Conservation (phyloP, 768 basidiomycete species). For the Mycena belliarum region DNA sequence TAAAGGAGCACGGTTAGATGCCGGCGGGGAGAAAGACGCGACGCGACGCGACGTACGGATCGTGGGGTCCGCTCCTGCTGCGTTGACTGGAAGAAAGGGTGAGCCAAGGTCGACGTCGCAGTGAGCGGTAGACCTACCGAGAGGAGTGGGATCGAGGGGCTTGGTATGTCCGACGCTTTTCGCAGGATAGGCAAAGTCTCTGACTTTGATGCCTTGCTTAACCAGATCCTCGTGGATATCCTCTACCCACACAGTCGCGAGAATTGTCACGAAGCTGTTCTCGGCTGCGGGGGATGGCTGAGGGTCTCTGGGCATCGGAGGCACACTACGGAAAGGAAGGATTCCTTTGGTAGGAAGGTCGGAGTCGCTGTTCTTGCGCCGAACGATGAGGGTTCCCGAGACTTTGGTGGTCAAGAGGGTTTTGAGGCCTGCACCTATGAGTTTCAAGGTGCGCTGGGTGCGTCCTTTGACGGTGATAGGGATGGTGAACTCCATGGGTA, state of each 20-base stretch:
- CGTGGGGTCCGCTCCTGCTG: background rate
- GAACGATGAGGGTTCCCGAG: conserved; percentile 9
- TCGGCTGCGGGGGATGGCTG: background rate
- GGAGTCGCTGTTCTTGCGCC: background rate
- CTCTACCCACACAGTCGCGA: background rate
- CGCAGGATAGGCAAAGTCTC: conserved; percentile 19
- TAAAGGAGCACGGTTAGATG: background rate
- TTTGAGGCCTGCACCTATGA: conserved; percentile 13
- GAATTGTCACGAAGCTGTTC: background rate
- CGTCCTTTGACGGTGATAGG: conserved; percentile 4
- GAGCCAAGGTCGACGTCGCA: background rate
- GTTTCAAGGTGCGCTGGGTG: conserved; percentile 15
- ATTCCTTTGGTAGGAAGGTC: background rate
- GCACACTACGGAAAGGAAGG: background rate
- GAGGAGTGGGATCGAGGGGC: background rate
- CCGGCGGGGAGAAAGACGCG: background rate
- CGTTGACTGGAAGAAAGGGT: background rate
- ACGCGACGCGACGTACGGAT: background rate
- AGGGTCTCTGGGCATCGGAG: no score
- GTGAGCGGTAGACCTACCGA: background rate
- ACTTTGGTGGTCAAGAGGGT: conserved; percentile 13
- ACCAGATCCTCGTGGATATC: conserved; percentile 10
- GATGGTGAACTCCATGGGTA: background rate
- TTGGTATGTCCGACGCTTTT: conserved; percentile 1
- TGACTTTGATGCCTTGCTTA: conserved; percentile 13